Conservation (phyloP, 2,329 filamentous ascomycete species). For the Rhinocladiella similis region DNA sequence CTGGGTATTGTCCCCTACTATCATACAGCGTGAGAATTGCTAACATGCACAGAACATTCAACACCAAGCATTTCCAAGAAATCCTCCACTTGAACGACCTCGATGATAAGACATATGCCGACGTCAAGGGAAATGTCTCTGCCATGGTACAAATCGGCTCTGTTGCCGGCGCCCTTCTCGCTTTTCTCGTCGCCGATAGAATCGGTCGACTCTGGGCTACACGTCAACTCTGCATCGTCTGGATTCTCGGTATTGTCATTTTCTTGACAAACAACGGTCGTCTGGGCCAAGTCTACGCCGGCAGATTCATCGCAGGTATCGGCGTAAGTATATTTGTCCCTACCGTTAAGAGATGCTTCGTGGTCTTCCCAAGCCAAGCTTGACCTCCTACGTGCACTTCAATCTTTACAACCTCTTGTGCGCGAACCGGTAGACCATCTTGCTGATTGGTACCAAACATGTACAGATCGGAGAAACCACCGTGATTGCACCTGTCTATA, state of each 20-base stretch:
- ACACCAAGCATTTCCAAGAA: constrained; percentile 29
- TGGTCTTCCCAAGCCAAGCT: too few species aligned
- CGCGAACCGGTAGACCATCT: not conserved
- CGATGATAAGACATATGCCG: constrained; percentile 31
- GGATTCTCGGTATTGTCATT: constrained; percentile 33
- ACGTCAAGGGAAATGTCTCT: constrained; percentile 39
- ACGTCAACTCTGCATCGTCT: constrained; percentile 25
- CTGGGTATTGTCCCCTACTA: not conserved
- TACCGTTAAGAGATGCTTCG: too few species aligned
- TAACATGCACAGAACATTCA: constrained; percentile 30
- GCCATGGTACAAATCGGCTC: constrained; percentile 43
- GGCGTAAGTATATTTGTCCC: constrained; percentile 34
- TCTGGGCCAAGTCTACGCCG: constrained; percentile 44
- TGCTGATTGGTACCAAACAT: not conserved
- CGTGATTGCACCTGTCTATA: constrained; percentile 62
- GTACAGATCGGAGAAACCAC: constrained; percentile 36
- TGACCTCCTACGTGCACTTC: not conserved
- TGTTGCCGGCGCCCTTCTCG: constrained; percentile 37
- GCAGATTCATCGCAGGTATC: constrained; percentile 46
- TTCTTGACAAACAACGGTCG: constrained; percentile 36
- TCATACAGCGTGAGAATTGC: not conserved
- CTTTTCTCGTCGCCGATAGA: constrained; percentile 32
- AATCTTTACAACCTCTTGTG: not conserved
- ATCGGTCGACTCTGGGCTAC: constrained; percentile 33
- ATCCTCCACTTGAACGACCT: constrained; percentile 23